Evolutionary conservation across 169 alveolate genomes (phyloP), one percentile per base, ranked within the genome.

Genomic region (Eimeria necatrix): DNA sequence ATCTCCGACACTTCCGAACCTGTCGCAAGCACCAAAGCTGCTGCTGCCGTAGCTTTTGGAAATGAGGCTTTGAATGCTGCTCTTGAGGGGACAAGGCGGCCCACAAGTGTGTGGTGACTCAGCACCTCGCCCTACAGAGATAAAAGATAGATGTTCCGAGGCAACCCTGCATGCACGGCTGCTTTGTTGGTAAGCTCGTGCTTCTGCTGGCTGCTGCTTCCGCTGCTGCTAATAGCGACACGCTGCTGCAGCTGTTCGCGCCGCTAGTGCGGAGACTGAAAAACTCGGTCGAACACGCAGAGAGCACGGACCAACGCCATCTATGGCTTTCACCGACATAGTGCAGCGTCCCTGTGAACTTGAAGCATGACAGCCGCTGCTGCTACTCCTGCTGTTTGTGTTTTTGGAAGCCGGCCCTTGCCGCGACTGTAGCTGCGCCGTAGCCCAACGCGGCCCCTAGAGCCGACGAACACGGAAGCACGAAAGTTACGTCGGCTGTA

Each of bases 301-400:
- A 85, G 78, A 14, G 92, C 53, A 56, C 16, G 70, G n/a, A 85
- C 60, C 86, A 32, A 48, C 61, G 86, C 60, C 86, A 59, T 49
- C 86, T 0, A 76, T 41, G 68, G 64, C 64, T 46, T 76, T 46
- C 48, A 61, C 60, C 86, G 48, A 76, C 86, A 76, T 76, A 48
- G 48, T 76, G 86, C 84, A 74, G 10, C 86, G 32, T 46, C 41
- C 86, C 86, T 22, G 64, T 12, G 51, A 41, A 26, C 60, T 48
- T 48, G 64, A 81, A 81, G 74, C 5, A 64, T 10, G 52, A 26
- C 52, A 81, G 73, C 61, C 20, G 74, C 90, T 81, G 71, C 73
- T 26, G 90, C 90, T 18, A 26, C 78, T 68, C 41, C 78, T 68
- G 46, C 8, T 16, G 78, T 26, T 68, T 20, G 5, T 22, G 56